Conservation (phyloP, 352 stramenopile species). For the Globisporangium carolinianum region DNA sequence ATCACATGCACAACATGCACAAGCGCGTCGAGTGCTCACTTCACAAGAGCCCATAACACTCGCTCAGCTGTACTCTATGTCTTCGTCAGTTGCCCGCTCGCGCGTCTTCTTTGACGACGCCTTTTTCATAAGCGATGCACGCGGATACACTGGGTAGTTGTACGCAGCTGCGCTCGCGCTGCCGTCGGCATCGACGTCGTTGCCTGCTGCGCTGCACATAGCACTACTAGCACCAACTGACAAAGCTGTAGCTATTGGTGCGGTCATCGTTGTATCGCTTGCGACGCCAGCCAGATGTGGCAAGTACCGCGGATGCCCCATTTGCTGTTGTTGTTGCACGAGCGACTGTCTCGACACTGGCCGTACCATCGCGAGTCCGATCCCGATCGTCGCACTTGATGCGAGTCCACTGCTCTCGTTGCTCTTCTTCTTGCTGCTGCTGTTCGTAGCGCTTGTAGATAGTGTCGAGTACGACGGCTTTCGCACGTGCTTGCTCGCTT, state of each 20-base stretch:
- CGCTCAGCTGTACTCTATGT: constrained; percentile 49
- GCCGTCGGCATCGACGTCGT: constrained; percentile 19
- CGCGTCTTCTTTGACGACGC: constrained; percentile 41
- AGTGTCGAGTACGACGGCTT: constrained; percentile 19
- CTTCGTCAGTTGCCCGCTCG: constrained; percentile 32
- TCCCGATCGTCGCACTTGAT: constrained; percentile 1
- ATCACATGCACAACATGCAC: too few relatives aligned
- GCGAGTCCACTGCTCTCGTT: constrained; percentile 3
- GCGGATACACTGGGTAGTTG: constrained; percentile 53
- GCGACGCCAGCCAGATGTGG: constrained; percentile 27
- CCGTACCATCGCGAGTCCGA: constrained; percentile 29
- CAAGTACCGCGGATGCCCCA: constrained; percentile 28
- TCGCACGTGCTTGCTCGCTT: constrained; percentile 29
- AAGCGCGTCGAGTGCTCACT: too few relatives aligned
- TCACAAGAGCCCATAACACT: too few relatives aligned
- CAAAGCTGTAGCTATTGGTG: not conserved
- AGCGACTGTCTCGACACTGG: constrained; percentile 38
- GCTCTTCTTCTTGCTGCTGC: constrained; percentile 30
- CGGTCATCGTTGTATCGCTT: constrained; percentile 17
- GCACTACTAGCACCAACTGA: too few relatives aligned
- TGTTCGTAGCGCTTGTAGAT: constrained; percentile 6
- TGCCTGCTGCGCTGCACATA: not conserved
- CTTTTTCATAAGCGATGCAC: constrained; percentile 28
- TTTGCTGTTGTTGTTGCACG: constrained; percentile 27
- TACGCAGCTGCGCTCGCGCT: constrained; percentile 27